A percentile compares a stretch with the other conserved stretches of the same genome.
Conservation (phyloP, 2,329 filamentous ascomycete genomes). For the Colletotrichum sojae region DNA sequence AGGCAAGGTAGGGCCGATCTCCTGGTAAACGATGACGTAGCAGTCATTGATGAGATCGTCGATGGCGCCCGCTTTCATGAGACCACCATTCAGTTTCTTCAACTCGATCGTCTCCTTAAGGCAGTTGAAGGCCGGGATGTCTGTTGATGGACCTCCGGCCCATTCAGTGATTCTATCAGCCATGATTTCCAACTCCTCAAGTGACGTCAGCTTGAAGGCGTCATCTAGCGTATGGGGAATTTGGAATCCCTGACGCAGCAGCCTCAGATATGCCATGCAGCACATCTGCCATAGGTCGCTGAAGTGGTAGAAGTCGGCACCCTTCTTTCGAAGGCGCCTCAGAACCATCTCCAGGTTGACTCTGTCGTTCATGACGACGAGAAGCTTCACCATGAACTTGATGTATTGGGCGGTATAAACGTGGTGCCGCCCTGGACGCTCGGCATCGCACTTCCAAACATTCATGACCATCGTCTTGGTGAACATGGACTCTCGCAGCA, state of each 20-base stretch:
- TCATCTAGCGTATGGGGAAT: constrained; percentile 65
- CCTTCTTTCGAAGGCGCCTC: constrained; percentile 84
- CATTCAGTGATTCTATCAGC: constrained; percentile 69
- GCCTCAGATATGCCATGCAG: constrained; percentile 66
- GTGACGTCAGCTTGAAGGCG: constrained; percentile 66
- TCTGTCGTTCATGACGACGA: constrained; percentile 82
- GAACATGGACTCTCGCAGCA: constrained; percentile 81
- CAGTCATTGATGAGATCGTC: constrained; percentile 96
- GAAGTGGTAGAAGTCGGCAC: constrained; percentile 80
- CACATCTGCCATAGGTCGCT: constrained; percentile 72
- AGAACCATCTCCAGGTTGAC: constrained; percentile 83
- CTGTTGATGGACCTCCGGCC: constrained; percentile 58
- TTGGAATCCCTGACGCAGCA: constrained; percentile 65
- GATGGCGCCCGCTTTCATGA: constrained; percentile 88
- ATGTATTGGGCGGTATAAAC: constrained; percentile 93
- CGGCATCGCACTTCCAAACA: constrained; percentile 94
- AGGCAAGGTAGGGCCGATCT: constrained; percentile 73
- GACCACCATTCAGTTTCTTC: constrained; percentile 83
- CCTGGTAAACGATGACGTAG: constrained; percentile 83
- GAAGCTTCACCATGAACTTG: constrained; percentile 82
- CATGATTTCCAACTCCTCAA: constrained; percentile 72
- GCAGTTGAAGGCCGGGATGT: constrained; percentile 64
- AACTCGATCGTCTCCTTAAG: constrained; percentile 72
- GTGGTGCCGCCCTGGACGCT: constrained; percentile 87
- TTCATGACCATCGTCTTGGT: constrained; percentile 96